Evolutionary conservation across 306 rosid species (phyloP), one percentile per base, ranked within the genome.

Genomic region (Sophora flavescens): DNA sequence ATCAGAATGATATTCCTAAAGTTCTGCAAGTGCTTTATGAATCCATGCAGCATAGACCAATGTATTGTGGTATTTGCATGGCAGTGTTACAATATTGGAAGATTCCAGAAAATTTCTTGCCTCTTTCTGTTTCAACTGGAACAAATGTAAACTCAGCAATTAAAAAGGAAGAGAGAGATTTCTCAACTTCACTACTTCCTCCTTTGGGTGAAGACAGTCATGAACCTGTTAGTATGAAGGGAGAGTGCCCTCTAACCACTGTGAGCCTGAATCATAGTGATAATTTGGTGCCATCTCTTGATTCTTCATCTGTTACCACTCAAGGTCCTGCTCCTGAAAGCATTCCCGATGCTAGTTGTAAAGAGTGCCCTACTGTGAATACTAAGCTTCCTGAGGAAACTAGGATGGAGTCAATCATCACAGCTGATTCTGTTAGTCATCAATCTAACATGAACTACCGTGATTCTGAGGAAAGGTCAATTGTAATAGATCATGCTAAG

Each of bases 31-130:
- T 85, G 67, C 91, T 95, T 52, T 84, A 53, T 82, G 88, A 90
- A 62, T 87, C 93, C 33, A 48, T 81, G 45, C 87, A 87, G 69
- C 82, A 87, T 80, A 76, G 87, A 72, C 77, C 85, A 73, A 63
- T 89, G 59, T 92, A 96, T 78, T 53, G 70, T 79, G 87, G 67
- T 38, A 76, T 96, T 70, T 90, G 89, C 83, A 83, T 79, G 87
- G 91, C 87, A 78, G 83, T 88, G 71, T 65, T 87, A 38, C 88
- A 74, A 47, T 87, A 89, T 61, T 96, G 99, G 98, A 82, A 79
- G 74, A 53, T 95, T 63, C 87, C 96, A 68, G 88, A 68, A 80
- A 88, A 83, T 61, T 48, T 83, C 75, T 70, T 86, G 53, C 78
- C 88, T 69, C 79, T 80, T 68, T 65, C 87, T 52, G 82, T 80